Evolutionary conservation across 495 filamentous ascomycete species (phyloP).

Genomic region (Clohesyomyces aquaticus): DNA sequence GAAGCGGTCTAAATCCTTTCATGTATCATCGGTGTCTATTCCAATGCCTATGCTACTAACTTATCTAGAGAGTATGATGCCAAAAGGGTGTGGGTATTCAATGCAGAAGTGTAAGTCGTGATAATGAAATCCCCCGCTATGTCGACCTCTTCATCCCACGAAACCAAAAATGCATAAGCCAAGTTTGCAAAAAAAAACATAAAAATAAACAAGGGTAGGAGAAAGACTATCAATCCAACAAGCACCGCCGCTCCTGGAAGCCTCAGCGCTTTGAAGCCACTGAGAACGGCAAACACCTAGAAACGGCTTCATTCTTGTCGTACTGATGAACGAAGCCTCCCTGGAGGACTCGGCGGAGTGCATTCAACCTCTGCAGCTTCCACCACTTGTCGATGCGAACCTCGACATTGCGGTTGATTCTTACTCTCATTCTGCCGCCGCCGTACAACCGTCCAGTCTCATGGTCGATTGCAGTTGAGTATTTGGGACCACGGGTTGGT

Average conservation of each 20-base stretch:
- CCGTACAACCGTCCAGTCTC: constrained; percentile 75
- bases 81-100: not conserved
- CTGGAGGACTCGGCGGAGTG: constrained; percentile 74
- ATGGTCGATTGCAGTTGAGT: constrained; percentile 71
- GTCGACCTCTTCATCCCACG: not conserved
- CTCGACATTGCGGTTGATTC: constrained; percentile 69
- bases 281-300: constrained; percentile 66
- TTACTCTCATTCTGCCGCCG: constrained; percentile 69
- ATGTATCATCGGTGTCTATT: not conserved
- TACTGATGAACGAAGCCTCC: constrained; percentile 83
- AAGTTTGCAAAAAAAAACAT: too few species aligned
- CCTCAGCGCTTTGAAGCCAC: constrained; percentile 15
- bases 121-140: not conserved
- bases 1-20: too few species aligned
- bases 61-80: not conserved
- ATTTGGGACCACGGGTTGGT: constrained; percentile 70
- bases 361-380: constrained; percentile 77
- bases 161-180: not conserved
- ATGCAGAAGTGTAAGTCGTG: not conserved
- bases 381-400: constrained; percentile 91
- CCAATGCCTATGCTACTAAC: not conserved
- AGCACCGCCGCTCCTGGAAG: too few species aligned
- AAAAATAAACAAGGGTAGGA: too few species aligned
- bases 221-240: too few species aligned
- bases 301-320: constrained; percentile 76